Conservation (phyloP, 352 stramenopile species). For the Pythium pyrilobum region DNA sequence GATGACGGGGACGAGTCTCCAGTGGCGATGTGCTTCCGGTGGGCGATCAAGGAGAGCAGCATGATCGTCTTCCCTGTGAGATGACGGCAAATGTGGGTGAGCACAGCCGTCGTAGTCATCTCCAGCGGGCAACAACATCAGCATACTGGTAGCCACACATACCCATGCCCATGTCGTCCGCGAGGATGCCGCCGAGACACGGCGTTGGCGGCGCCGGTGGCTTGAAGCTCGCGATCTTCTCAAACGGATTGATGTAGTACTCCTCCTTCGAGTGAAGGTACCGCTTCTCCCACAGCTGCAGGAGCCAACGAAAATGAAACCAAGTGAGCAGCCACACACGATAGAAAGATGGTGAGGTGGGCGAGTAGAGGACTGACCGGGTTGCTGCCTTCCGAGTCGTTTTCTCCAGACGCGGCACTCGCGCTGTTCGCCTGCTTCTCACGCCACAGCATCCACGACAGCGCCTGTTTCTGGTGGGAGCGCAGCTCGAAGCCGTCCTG, state of each 20-base stretch:
- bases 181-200: conserved; percentile 81
- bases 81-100: too few relatives aligned
- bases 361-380: conserved; percentile 30
- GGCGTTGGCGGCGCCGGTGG: conserved; percentile 44
- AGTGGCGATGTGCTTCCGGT: conserved; percentile 44
- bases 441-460: conserved; percentile 85
- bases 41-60: conserved; percentile 56
- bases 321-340: not conserved
- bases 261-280: conserved; percentile 34
- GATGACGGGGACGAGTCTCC: not conserved
- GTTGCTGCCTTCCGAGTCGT: conserved; percentile 24
- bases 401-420: not conserved
- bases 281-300: conserved; percentile 70
- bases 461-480: conserved; percentile 76
- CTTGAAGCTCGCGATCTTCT: conserved; percentile 66
- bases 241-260: conserved; percentile 83
- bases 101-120: too few relatives aligned
- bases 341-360: not conserved
- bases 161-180: conserved; percentile 91
- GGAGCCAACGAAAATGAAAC: not conserved
- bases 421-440: conserved; percentile 33
- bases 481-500: conserved; percentile 56
- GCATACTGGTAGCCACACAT: conserved; percentile 5
- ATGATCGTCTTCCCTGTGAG: conserved; percentile 69
- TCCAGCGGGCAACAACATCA: conserved; percentile 16